Evolutionary conservation across 139 green algal species (phyloP), one percentile per base, ranked within the genome.

Genomic region (Picochlorum costavermella): DNA sequence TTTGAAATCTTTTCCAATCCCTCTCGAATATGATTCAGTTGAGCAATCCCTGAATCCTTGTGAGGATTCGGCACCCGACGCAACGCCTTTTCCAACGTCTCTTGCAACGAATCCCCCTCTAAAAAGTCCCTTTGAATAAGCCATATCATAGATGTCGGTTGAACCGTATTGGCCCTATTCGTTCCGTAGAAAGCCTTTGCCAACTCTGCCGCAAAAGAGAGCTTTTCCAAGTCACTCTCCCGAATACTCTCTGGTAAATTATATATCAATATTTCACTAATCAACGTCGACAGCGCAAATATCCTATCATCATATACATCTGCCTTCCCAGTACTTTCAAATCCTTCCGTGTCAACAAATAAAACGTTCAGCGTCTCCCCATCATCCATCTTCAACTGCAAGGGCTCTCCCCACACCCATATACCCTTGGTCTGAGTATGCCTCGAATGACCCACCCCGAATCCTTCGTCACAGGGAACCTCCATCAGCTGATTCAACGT

Each of bases 81-180:
- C 23, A 96, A 79, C 13, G 88, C 84, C 2, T 82, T 64, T 1
- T 50, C 37, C 26, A 96, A 74, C 68, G 89, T 79, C 55, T 85
- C 56, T 60, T 83, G 59, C 45, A 90, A 81, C 0, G 75, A 80
- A 56, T 83, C 83, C 26, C 90, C 89, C 60, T 86, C 75, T 66
- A 96, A 71, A 62, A 96, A 96, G 74, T 96, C 90, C 0, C 90
- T 67, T 78, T 96, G 90, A 23, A 96, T 96, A 30, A 96, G 75
- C 90, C 90, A 96, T 49, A 96, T 67, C 83, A 96, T 95, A 56
- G 72, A 71, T 26, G 78, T 83, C 2, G 89, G 84, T 50, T 84
- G 69, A 16, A 79, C 23, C 12, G 67, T 55, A 14, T 50, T 50
- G 20, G 10, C 12, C 12, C 60, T 11, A 28, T 45, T 66, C 33